These are phyloP conservation scores for Erythrobasidium hasegawianum DNA, from an alignment of 1,284 basidiomycete species.

Conservation along the genomic window DNA sequence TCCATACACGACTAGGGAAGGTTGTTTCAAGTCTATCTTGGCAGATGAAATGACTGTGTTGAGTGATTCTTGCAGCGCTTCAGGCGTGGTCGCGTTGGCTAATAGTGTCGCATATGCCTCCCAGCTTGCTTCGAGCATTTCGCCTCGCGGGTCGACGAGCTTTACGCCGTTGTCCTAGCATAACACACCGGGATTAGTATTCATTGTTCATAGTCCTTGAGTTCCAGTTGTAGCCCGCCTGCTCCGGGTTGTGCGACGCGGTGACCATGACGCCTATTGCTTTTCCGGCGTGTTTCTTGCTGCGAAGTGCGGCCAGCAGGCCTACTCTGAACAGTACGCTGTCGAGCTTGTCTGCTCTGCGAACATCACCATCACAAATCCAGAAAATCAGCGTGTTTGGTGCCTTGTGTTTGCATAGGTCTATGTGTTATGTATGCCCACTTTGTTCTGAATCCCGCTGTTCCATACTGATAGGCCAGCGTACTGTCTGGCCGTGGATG, in stretches of 20 bases:
- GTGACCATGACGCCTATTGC: slow-evolving; percentile 98
- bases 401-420: too few relatives aligned
- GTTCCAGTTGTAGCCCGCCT: slow-evolving; percentile 56
- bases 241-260: slow-evolving; percentile 95
- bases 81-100: slow-evolving; percentile 76
- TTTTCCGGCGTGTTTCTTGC: slow-evolving; percentile 82
- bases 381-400: too few relatives aligned
- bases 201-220: too few relatives aligned
- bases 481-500: slow-evolving; percentile 30
- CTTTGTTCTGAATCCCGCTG: slow-evolving; percentile 47
- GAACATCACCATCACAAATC: too few relatives aligned
- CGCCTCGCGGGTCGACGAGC: slow-evolving; percentile 96
- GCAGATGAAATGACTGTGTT: slow-evolving; percentile 61
- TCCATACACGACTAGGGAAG: slow-evolving; percentile 81
- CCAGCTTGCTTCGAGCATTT: slow-evolving; percentile 98
- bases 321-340: slow-evolving; percentile 91
- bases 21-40: slow-evolving; percentile 73
- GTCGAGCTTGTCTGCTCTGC: slow-evolving; percentile 75
- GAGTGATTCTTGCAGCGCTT: slow-evolving; percentile 67
- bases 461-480: slow-evolving; percentile 44
- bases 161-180: slow-evolving; percentile 97
- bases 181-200: too few relatives aligned
- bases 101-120: slow-evolving; percentile 80
- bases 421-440: slow-evolving; percentile 21
- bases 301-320: slow-evolving; percentile 81